A percentile compares a stretch with the other conserved stretches of the same genome.
Conservation (phyloP, 805 yeast species). For the Pichia sporocuriosa region DNA sequence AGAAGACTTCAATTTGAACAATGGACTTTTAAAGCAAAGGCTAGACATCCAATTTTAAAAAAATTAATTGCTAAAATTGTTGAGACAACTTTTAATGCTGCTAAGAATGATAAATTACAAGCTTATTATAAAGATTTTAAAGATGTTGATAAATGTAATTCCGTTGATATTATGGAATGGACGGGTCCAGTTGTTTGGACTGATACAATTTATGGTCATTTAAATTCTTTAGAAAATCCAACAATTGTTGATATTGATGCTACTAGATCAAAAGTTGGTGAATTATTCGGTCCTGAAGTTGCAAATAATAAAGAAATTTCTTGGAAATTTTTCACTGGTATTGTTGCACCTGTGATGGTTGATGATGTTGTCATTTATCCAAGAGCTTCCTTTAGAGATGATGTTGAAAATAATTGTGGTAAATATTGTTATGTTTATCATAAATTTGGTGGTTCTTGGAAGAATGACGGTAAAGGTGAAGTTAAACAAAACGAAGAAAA, state of each 20-base stretch:
- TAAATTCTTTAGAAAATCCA: constrained; percentile 38
- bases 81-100: constrained; percentile 39
- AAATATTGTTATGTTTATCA: constrained; percentile 30
- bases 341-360: constrained; percentile 29
- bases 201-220: constrained; percentile 59
- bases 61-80: constrained; percentile 48
- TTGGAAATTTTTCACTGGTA: constrained; percentile 31
- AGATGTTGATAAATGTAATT: constrained; percentile 31
- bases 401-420: constrained; percentile 29
- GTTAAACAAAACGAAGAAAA: constrained; percentile 27
- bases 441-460: constrained; percentile 33
- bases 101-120: constrained; percentile 28
- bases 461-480: constrained; percentile 32
- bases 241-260: constrained; percentile 30
- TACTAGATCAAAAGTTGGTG: constrained; percentile 25
- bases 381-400: constrained; percentile 30
- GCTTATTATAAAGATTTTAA: constrained; percentile 33
- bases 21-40: constrained; percentile 54
- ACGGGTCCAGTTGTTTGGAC: constrained; percentile 80
- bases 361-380: constrained; percentile 32
- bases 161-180: constrained; percentile 57
- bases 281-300: constrained; percentile 28
- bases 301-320: constrained; percentile 23
- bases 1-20: constrained; percentile 57
- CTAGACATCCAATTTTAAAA: constrained; percentile 54